Percentiles rank a stretch among this genome's conserved stretches.
Evolutionary conservation across 108 stramenopile species (phyloP).

Genomic region (Conticribra weissflogii): DNA sequence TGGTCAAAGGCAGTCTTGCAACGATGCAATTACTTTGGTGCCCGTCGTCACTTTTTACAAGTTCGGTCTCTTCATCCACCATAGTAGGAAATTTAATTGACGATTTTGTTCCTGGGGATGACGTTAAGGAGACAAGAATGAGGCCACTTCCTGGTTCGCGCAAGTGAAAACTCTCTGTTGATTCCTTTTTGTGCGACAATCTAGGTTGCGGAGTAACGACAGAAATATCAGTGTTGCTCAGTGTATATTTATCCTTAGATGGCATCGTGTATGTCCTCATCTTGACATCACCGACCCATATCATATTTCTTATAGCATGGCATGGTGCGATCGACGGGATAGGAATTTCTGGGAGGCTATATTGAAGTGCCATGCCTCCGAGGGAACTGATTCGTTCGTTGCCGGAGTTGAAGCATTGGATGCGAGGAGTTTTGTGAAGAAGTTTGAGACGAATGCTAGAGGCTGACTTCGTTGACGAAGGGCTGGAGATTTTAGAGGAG

Average conservation of each 20-base stretch:
- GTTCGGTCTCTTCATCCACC: neutral
- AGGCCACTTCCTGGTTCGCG: conserved; percentile 32
- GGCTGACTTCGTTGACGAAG: neutral
- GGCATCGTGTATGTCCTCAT: conserved; percentile 37
- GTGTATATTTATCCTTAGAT: conserved; percentile 43
- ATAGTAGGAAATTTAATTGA: neutral
- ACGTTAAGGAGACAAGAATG: conserved; percentile 8
- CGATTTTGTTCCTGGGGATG: neutral
- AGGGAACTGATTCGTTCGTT: conserved; percentile 30
- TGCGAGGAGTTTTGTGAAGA: conserved; percentile 41
- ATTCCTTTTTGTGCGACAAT: neutral
- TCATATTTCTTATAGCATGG: conserved; percentile 6
- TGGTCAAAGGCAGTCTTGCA: conserved; percentile 28
- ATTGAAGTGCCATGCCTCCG: conserved; percentile 50
- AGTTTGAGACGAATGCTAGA: conserved; percentile 19
- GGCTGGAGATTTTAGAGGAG: neutral
- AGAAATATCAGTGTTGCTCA: conserved; percentile 29
- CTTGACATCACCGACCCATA: conserved; percentile 48
- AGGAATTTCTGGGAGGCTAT: conserved; percentile 44
- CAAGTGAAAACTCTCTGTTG: neutral
- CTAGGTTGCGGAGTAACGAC: neutral
- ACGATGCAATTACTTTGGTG: neutral
- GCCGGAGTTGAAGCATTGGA: conserved; percentile 47
- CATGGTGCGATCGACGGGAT: conserved; percentile 25
- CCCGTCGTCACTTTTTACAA: neutral